These are phyloP conservation scores for Emergomyces pasteurianus DNA, from an alignment of 2,329 filamentous ascomycete genomes.

Conservation along the genomic window DNA sequence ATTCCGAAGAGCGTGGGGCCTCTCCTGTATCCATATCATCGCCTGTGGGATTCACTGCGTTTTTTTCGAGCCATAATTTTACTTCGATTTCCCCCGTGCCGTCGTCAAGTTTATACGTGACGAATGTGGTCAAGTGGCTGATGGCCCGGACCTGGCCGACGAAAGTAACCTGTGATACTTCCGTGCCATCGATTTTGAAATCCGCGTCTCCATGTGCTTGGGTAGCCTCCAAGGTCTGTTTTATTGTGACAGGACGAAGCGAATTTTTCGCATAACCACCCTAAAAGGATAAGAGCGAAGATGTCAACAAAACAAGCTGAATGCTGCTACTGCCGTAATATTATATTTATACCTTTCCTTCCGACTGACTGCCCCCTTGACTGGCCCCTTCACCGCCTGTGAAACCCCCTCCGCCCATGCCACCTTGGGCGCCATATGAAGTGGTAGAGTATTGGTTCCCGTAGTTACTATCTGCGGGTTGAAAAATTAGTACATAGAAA, in stretches of 20 bases:
- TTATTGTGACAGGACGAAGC: constrained; percentile 86
- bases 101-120: constrained; percentile 88
- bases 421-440: constrained; percentile 44
- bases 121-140: constrained; percentile 76
- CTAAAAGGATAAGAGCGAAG: background rate
- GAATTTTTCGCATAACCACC: constrained; percentile 60
- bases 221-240: constrained; percentile 76
- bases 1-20: constrained; percentile 35
- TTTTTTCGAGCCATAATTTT: constrained; percentile 40
- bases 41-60: constrained; percentile 29
- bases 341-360: constrained; percentile 30
- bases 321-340: constrained; percentile 1
- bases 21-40: constrained; percentile 35
- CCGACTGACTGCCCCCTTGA: constrained; percentile 38
- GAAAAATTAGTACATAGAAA: background rate
- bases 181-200: constrained; percentile 69
- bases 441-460: constrained; percentile 40
- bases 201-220: constrained; percentile 63
- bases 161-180: constrained; percentile 67
- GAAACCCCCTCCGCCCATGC: constrained; percentile 48
- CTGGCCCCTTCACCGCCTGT: constrained; percentile 42
- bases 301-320: constrained; percentile 3
- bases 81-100: constrained; percentile 83
- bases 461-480: constrained; percentile 23
- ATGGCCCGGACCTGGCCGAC: constrained; percentile 85